Evolutionary conservation across 2,329 filamentous ascomycete species (phyloP).

Genomic region (Fusarium illudens): DNA sequence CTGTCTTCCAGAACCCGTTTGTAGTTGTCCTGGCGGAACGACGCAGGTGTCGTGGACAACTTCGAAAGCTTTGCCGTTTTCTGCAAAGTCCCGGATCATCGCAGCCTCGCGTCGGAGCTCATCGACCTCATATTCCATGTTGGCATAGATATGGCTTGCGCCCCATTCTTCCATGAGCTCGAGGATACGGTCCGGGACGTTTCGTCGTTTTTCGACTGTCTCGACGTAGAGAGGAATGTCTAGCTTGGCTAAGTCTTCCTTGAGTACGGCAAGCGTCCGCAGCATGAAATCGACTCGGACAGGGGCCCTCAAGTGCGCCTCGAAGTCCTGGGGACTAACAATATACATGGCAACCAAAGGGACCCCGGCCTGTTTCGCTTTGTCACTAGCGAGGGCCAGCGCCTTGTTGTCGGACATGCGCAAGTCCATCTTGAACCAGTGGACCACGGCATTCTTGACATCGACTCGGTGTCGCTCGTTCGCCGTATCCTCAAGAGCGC

Average conservation of each 20-base stretch:
- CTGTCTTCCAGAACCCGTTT: conserved; percentile 75
- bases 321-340: conserved; percentile 82
- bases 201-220: conserved; percentile 71
- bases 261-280: conserved; percentile 72
- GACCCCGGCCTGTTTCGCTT: conserved; percentile 71
- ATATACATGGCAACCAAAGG: conserved; percentile 82
- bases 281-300: conserved; percentile 82
- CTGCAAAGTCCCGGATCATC: conserved; percentile 67
- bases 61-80: conserved; percentile 73
- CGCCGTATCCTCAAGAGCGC: conserved; percentile 69
- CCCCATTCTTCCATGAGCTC: conserved; percentile 76
- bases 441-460: conserved; percentile 72
- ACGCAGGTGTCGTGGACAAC: conserved; percentile 83
- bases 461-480: conserved; percentile 59
- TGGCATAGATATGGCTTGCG: conserved; percentile 78
- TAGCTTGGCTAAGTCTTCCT: conserved; percentile 70
- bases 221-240: conserved; percentile 83
- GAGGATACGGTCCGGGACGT: conserved; percentile 68
- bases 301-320: conserved; percentile 79
- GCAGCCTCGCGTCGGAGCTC: conserved; percentile 80
- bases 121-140: conserved; percentile 92
- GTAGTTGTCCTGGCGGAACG: conserved; percentile 75
- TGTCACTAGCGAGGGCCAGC: conserved; percentile 70
- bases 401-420: conserved; percentile 77
- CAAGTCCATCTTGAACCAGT: conserved; percentile 92